Conservation (phyloP, 768 basidiomycete genomes). For the Stropharia rugosoannulata region DNA sequence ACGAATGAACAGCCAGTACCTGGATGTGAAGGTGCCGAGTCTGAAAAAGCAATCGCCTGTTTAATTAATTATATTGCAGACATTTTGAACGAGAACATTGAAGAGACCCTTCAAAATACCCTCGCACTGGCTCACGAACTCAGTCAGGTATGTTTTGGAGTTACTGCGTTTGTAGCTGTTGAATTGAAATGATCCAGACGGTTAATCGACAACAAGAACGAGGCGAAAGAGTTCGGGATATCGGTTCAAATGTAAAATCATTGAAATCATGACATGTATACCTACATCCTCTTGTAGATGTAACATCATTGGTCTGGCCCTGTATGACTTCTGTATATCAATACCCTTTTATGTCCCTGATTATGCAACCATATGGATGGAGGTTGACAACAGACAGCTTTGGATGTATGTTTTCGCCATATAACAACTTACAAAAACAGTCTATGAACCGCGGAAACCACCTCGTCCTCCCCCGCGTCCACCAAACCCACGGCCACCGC, state of each 20-base stretch:
- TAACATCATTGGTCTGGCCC: not conserved
- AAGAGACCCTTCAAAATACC: conserved; percentile 32
- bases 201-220: conserved; percentile 46
- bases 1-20: conserved; percentile 18
- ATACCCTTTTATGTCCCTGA: not conserved
- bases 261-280: conserved; percentile 38
- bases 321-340: not conserved
- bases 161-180: not conserved
- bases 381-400: not conserved
- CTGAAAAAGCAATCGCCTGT: not conserved
- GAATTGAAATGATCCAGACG: conserved; percentile 1
- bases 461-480: conserved; percentile 21
- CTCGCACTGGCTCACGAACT: conserved; percentile 45
- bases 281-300: not conserved
- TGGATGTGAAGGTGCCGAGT: conserved; percentile 21
- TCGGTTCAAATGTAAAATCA: conserved; percentile 49
- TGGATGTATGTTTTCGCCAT: not conserved
- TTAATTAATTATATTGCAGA: conserved; percentile 2
- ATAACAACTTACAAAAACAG: not conserved
- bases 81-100: conserved; percentile 19
- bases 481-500: conserved; percentile 34
- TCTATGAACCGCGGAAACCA: conserved; percentile 50
- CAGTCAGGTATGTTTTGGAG: conserved; percentile 42
- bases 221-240: conserved; percentile 41
- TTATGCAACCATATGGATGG: not conserved